Conservation (phyloP, 176 grass and related monocot genomes). For the Triticum aestivum region IWGSC_CS_RefSeq_v2.1 NC_057809.1:87842441-87842940, state of each 20-base stretch:
- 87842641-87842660: conserved; percentile 5
- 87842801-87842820: conserved; percentile 66
- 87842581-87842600: neutral
- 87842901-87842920: neutral
- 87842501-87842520: conserved; percentile 80
- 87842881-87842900: neutral
- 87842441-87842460: conserved; percentile 93
- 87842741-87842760: conserved; percentile 60
- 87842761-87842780: conserved; percentile 82
- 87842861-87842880: neutral
- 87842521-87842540: conserved; percentile 83
- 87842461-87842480: conserved; percentile 88
- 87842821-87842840: conserved; percentile 93
- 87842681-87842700: conserved; percentile 73
- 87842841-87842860: neutral
- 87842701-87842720: conserved; percentile 86
- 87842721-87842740: conserved; percentile 77
- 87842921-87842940: too few species aligned
- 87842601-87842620: neutral
- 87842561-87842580: neutral
- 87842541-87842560: neutral
- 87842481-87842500: conserved; percentile 77
- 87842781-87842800: conserved; percentile 79
- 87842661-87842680: neutral
- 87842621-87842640: neutral